Conservation (phyloP, 495 filamentous ascomycete genomes). For the Oleoguttula mirabilis region DNA sequence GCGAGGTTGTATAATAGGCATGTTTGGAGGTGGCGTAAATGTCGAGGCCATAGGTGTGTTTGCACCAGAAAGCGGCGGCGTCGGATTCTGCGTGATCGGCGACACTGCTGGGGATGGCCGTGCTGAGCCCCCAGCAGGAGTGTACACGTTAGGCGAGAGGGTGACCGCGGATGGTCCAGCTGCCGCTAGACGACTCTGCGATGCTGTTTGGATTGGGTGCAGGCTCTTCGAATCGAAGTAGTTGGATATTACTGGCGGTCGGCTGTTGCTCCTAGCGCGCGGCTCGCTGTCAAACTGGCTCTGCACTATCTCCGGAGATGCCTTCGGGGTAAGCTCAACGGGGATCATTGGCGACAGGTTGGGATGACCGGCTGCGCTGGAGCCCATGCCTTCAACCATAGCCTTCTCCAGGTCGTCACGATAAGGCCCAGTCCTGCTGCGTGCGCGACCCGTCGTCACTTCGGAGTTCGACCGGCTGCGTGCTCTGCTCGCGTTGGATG, state of each 20-base stretch:
- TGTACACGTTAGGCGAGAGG: conserved; percentile 14
- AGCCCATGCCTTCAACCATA: conserved; percentile 28
- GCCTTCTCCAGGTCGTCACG: conserved; percentile 32
- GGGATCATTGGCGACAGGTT: conserved; percentile 16
- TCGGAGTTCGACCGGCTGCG: conserved; percentile 30
- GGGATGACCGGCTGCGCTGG: conserved; percentile 9
- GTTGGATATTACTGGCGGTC: conserved; percentile 13
- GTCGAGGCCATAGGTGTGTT: conserved; percentile 11
- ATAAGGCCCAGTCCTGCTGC: conserved; percentile 29
- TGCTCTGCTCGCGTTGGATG: not conserved
- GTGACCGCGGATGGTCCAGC: not conserved
- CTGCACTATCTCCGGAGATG: conserved; percentile 22
- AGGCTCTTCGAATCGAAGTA: conserved; percentile 28
- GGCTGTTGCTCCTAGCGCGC: conserved; percentile 12
- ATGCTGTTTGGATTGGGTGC: conserved; percentile 20
- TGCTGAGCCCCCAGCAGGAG: conserved; percentile 1
- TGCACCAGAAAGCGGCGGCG: conserved; percentile 16
- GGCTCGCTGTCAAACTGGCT: conserved; percentile 6
- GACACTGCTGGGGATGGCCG: conserved; percentile 6
- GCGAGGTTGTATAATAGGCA: conserved; percentile 18
- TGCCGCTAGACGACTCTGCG: conserved; percentile 1
- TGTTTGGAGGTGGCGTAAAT: conserved; percentile 20
- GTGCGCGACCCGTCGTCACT: conserved; percentile 26
- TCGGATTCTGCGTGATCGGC: conserved; percentile 11
- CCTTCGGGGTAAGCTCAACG: conserved; percentile 10